These are phyloP conservation scores for Plasmodium coatneyi DNA, from an alignment of 169 alveolate species.

Conservation along the genomic window DNA sequence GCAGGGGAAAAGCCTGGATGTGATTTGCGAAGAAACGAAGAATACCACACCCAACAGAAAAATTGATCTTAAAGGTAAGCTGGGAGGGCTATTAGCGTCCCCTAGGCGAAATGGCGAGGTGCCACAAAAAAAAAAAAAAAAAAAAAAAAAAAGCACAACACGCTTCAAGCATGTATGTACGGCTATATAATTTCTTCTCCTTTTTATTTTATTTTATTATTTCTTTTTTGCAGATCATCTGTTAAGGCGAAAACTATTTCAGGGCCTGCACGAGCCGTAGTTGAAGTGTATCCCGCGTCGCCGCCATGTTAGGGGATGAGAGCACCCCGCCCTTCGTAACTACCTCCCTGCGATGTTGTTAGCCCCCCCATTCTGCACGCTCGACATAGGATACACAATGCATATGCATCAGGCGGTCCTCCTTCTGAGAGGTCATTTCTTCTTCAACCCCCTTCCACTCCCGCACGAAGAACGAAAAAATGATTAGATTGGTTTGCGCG, in stretches of 20 bases:
- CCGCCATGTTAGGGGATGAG: background rate
- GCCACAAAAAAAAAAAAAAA: background rate
- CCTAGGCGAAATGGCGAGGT: background rate
- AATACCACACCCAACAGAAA: slow-evolving; percentile 49
- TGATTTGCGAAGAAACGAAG: slow-evolving; percentile 56
- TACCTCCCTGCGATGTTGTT: background rate
- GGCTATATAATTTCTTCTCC: background rate
- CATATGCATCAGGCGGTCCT: background rate
- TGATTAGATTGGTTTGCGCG: slow-evolving; percentile 33
- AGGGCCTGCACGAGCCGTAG: slow-evolving; percentile 22
- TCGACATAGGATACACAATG: background rate
- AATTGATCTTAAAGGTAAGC: slow-evolving; percentile 65
- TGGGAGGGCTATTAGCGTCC: background rate
- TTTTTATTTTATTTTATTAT: background rate
- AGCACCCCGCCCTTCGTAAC: background rate
- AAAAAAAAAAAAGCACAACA: background rate
- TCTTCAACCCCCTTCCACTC: background rate
- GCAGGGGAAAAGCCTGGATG: slow-evolving; percentile 50
- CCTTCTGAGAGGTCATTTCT: background rate
- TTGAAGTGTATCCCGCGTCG: background rate
- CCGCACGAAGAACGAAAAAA: background rate
- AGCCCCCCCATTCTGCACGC: background rate
- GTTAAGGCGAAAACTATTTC: slow-evolving; percentile 56
- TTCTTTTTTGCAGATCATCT: slow-evolving; percentile 39
- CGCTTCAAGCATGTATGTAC: background rate